phyloP scores from a whole-genome alignment of 768 basidiomycete genomes.

The Myochromella boudieri region DNA sequence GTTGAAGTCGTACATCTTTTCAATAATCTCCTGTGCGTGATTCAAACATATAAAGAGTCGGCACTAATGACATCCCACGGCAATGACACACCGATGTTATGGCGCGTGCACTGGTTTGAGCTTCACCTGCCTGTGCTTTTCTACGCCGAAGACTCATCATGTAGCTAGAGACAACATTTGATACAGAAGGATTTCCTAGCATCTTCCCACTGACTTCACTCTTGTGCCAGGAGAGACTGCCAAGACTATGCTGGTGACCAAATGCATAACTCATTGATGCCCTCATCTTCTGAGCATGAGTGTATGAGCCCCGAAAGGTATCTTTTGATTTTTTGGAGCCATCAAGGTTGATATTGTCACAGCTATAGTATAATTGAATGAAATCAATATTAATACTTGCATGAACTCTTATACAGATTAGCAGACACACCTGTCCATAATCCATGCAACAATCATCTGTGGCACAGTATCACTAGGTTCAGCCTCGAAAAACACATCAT shows the following conservation, averaged over 20 bases:
- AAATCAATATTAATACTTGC: not conserved
- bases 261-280: slow-evolving; percentile 27
- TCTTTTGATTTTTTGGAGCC: slow-evolving; percentile 17
- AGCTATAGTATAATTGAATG: slow-evolving; percentile 15
- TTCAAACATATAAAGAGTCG: slow-evolving; percentile 21
- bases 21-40: slow-evolving; percentile 25
- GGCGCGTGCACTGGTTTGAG: slow-evolving; percentile 25
- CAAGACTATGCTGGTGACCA: slow-evolving; percentile 19
- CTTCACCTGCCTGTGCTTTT: slow-evolving; percentile 25
- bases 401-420: no score
- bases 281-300: slow-evolving; percentile 36
- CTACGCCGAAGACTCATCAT: slow-evolving; percentile 25
- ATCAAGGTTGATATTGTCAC: slow-evolving; percentile 25
- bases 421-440: slow-evolving; percentile 25
- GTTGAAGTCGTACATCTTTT: slow-evolving; percentile 25
- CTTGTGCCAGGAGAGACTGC: slow-evolving; percentile 28
- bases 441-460: slow-evolving; percentile 26
- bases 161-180: slow-evolving; percentile 23
- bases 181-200: slow-evolving; percentile 29
- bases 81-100: slow-evolving; percentile 25
- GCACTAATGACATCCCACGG: slow-evolving; percentile 15
- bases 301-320: slow-evolving; percentile 19
- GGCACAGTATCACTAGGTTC: slow-evolving; percentile 16
- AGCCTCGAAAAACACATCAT: slow-evolving; percentile 17
- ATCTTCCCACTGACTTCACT: slow-evolving; percentile 20